A percentile compares a stretch with the other conserved stretches of the same genome.
Conservation (phyloP, 78 protist species). For the Pigoraptor vietnamica region DNA sequence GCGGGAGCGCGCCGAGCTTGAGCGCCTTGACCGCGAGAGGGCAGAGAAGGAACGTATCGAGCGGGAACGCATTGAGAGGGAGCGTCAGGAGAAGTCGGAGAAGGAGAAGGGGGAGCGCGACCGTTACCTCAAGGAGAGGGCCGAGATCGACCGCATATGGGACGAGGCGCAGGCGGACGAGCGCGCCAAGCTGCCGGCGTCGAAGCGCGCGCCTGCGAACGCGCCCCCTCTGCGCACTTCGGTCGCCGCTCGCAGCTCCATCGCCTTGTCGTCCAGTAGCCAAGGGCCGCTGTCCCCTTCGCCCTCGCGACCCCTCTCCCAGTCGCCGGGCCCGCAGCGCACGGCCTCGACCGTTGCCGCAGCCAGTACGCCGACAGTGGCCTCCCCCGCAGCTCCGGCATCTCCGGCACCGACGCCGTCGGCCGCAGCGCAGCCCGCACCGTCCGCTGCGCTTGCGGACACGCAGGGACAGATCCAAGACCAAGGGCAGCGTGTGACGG, state of each 20-base stretch:
- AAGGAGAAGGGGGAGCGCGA: not conserved
- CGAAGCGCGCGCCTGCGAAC: not conserved
- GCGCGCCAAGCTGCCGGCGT: not conserved
- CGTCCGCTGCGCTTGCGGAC: not conserved
- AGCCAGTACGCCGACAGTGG: too few relatives aligned
- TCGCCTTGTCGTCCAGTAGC: not conserved
- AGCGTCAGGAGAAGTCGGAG: not conserved
- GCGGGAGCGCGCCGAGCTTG: not conserved
- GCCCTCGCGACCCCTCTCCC: too few relatives aligned
- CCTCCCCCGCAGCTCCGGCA: not conserved
- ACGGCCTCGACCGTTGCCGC: too few relatives aligned
- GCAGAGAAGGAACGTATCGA: not conserved
- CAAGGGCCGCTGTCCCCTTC: too few relatives aligned
- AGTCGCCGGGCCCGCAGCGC: too few relatives aligned
- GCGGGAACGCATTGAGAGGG: not conserved
- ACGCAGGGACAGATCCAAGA: not conserved
- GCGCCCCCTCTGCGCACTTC: too few relatives aligned
- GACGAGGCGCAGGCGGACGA: not conserved
- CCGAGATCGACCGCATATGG: not conserved
- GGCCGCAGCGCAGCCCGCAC: not conserved
- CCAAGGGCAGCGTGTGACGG: not conserved
- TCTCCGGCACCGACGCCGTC: not conserved
- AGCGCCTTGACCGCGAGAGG: not conserved
- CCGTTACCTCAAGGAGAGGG: not conserved
- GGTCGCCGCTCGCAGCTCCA: too few relatives aligned